Conservation (phyloP, 1,284 basidiomycete species). For the Sparassis latifolia region DNA sequence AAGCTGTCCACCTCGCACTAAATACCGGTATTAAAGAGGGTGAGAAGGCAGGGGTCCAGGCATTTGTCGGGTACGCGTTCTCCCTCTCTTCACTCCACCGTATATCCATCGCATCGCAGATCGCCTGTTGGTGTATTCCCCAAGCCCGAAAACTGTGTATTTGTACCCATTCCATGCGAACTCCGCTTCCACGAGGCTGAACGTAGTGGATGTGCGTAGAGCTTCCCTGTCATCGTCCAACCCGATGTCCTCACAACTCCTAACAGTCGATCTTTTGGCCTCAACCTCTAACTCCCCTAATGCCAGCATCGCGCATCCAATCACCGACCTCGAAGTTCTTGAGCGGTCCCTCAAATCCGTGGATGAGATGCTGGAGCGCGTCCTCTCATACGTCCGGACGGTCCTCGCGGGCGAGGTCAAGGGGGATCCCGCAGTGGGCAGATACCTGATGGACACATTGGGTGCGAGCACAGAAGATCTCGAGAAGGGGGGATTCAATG, state of each 20-base stretch:
- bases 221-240: neutral
- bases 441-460: conserved; percentile 90
- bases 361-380: conserved; percentile 78
- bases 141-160: conserved; percentile 89
- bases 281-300: conserved; percentile 37
- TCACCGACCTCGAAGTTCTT: conserved; percentile 60
- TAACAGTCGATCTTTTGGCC: conserved; percentile 71
- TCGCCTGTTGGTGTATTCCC: conserved; percentile 81
- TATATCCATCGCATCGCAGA: conserved; percentile 30
- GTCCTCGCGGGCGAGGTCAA: conserved; percentile 76
- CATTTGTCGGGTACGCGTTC: conserved; percentile 78
- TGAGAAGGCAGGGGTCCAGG: conserved; percentile 76
- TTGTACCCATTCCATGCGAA: conserved; percentile 81
- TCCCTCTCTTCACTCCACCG: conserved; percentile 15
- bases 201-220: conserved; percentile 72
- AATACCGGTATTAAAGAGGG: conserved; percentile 79
- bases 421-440: conserved; percentile 85
- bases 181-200: conserved; percentile 80
- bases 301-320: conserved; percentile 42
- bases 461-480: conserved; percentile 59
- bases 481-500: conserved; percentile 72
- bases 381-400: conserved; percentile 80
- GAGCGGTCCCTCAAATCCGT: conserved; percentile 70
- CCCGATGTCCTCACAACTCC: conserved; percentile 3
- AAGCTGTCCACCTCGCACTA: conserved; percentile 89